phyloP scores from a whole-genome alignment of 2,329 filamentous ascomycete genomes.

The Aspergillus vadensis region DNA sequence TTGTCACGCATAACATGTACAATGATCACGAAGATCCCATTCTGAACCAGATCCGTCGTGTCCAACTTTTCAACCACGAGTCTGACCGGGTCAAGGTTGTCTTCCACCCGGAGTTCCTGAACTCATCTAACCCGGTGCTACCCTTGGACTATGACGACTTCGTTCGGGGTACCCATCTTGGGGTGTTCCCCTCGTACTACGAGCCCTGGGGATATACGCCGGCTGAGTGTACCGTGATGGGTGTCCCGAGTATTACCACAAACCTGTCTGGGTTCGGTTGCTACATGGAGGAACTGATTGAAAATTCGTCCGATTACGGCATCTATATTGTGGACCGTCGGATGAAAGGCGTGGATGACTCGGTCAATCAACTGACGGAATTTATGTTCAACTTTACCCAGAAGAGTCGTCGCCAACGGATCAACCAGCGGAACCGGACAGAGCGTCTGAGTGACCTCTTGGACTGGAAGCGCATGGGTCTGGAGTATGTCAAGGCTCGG shows the following conservation, averaged over 20 bases:
- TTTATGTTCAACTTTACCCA: constrained; percentile 92
- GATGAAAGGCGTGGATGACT: constrained; percentile 94
- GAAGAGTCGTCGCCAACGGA: constrained; percentile 93
- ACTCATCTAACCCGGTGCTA: constrained; percentile 90
- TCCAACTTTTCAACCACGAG: constrained; percentile 95
- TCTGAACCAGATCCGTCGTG: constrained; percentile 90
- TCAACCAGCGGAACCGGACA: constrained; percentile 97
- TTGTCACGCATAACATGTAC: constrained; percentile 98
- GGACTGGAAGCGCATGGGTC: constrained; percentile 99
- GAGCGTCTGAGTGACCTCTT: constrained; percentile 92
- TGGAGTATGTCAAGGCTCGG: constrained; percentile 98
- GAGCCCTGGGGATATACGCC: constrained; percentile 99
- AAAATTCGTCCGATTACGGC: constrained; percentile 96
- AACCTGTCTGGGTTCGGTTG: constrained; percentile 97
- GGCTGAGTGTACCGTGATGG: constrained; percentile 98
- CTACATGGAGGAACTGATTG: constrained; percentile 99
- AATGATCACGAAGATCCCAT: constrained; percentile 93
- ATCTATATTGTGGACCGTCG: constrained; percentile 98
- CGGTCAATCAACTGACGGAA: constrained; percentile 88
- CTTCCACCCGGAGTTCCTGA: constrained; percentile 97
- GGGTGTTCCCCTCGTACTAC: constrained; percentile 96
- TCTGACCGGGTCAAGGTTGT: constrained; percentile 94
- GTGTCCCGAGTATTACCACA: constrained; percentile 95
- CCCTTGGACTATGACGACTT: constrained; percentile 98
- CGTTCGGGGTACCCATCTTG: constrained; percentile 92